Evolutionary conservation across 306 rosid species (phyloP), one percentile per base, ranked within the genome.

Genomic region (Prunus salicina): DNA sequence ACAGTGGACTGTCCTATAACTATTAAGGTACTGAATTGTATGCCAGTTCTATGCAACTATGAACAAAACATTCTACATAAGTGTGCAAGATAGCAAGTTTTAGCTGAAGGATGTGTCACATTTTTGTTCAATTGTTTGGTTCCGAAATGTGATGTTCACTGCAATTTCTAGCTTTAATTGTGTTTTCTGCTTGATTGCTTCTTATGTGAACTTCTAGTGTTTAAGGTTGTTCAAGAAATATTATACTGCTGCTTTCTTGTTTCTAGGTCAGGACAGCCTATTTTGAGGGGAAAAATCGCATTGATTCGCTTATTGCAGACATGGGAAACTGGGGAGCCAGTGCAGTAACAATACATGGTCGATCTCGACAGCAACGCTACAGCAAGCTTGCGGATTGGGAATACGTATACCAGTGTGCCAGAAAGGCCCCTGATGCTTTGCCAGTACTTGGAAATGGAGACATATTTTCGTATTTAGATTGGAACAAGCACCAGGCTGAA

Each of bases 331-430:
- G 98, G 97, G 98, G 98, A 77, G 85, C 93, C n/a, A 82, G 87
- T 81, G 96, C 93, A 3, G 87, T 94, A 65, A 90, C 98, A 62
- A 85, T 94, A 76, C 98, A 94, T 46, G 97, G 98, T 51, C 89
- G 98, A 66, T 84, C 98, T 80, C 93, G 98, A 25, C 98, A 94
- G 84, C 98, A 94, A 69, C 93, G 98, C 46, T 92, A 94, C 81
- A 92, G 97, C 92, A 94, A 94, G 92, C 98, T 90, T 81, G 95
- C 98, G 69, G 96, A 92, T 79, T 94, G 98, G 98, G 93, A 90
- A 58, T 94, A 90, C 53, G 15, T 94, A 11, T 81, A 94, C 80
- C 85, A 91, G 72, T 94, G 98, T 84, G 81, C 88, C 49, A 82
- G 76, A 78, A 84, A 87, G 73, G 91, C 93, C 51, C 90, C 98